Percentiles rank a stretch among this genome's conserved stretches.
These are phyloP conservation scores for Rhizopogon sp. DNA, from an alignment of 768 basidiomycete genomes.

Conservation along the genomic window DNA sequence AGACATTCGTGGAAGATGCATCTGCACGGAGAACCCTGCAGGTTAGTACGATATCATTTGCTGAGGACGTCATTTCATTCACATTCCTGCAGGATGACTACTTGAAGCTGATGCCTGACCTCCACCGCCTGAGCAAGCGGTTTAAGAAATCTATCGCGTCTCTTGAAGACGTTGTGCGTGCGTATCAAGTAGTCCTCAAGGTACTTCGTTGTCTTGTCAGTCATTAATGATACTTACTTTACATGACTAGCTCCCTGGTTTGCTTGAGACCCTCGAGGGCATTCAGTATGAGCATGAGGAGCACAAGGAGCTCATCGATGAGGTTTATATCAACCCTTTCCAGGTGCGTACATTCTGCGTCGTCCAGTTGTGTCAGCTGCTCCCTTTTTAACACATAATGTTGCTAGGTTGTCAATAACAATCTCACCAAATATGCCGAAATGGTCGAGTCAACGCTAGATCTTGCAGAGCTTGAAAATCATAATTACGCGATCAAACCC, in stretches of 20 bases:
- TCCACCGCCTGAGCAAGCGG: slow-evolving; percentile 86
- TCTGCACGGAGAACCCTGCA: slow-evolving; percentile 68
- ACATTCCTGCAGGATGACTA: slow-evolving; percentile 63
- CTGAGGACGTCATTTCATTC: neutral
- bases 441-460: slow-evolving; percentile 98
- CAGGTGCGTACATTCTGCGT: slow-evolving; percentile 37
- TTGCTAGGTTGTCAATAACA: slow-evolving; percentile 52
- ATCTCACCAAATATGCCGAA: slow-evolving; percentile 74
- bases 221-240: neutral
- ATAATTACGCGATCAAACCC: slow-evolving; percentile 89
- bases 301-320: slow-evolving; percentile 53
- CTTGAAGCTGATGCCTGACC: slow-evolving; percentile 89
- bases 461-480: slow-evolving; percentile 75
- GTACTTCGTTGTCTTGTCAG: slow-evolving; percentile 30
- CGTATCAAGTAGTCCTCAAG: slow-evolving; percentile 89
- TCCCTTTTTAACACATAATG: neutral
- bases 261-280: slow-evolving; percentile 60
- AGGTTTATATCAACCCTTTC: slow-evolving; percentile 59
- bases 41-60: slow-evolving; percentile 34
- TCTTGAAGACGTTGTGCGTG: slow-evolving; percentile 92
- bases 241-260: slow-evolving; percentile 60
- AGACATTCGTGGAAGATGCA: slow-evolving; percentile 78
- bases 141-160: slow-evolving; percentile 82
- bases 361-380: neutral
- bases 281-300: slow-evolving; percentile 42